Evolutionary conservation across 2,329 filamentous ascomycete genomes (phyloP), one percentile per base, ranked within the genome.

Genomic region (Epichloe coenophiala): DNA sequence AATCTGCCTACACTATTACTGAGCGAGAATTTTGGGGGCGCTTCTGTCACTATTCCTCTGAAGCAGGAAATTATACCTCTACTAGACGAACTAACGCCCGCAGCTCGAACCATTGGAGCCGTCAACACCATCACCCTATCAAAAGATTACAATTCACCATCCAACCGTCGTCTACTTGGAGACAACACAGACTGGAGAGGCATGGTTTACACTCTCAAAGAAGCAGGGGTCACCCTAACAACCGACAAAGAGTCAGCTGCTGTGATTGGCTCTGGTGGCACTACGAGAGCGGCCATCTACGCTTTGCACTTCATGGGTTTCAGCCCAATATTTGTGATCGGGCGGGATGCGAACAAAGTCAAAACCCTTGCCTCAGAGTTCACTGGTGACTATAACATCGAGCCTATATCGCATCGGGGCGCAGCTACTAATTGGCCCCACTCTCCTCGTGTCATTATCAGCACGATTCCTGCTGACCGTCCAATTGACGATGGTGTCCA

Each of bases 121-220:
- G 85, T 97, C 56, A 98, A 98, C 70, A 98, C 93, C 17, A 84
- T 98, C 60, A 80, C 95, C 31, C 83, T 86, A 0, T 62, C 78
- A 3, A 33, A 46, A 11, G 3, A 35, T 12, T 13, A 62, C 63
- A 27, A 47, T 4, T 63, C 68, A 7, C 61, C 58, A 7, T 70
- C 65, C 3, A 71, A 72, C 50, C 67, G 68, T 46, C 76, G 73
- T 4, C 78, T 97, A 3, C 66, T 86, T 15, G 93, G 93, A 42
- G 86, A 90, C 64, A 98, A 98, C 68, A 98, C 93, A 12, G 93
- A 98, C 70, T 98, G 89, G 85, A 78, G 81, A 61, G 93, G 93
- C 55, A 98, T 98, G 81, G 81, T 86, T 2, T 80, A 85, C 57
- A 83, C 87, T 3, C 77, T 98, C 19, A 80, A 77, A 51, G 78